Evolutionary conservation across 78 protist genomes (phyloP), one percentile per base, ranked within the genome.

Genomic region (Mantamonas sphyraenae): DNA sequence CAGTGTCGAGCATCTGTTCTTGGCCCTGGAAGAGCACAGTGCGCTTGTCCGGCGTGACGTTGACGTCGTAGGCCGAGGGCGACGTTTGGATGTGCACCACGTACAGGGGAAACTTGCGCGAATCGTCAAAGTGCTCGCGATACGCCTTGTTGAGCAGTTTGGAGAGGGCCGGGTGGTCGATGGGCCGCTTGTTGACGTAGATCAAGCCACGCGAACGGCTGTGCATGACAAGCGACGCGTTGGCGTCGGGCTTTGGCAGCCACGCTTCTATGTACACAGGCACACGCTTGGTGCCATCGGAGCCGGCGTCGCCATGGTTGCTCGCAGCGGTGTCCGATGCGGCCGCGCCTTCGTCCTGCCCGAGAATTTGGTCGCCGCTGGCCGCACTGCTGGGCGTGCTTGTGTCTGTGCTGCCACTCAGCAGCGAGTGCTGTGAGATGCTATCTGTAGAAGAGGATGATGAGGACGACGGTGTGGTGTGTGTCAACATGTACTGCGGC

Each of bases 41-140:
- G 40, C 97, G 75, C 80, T 95, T 95, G 77, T 93, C 97, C 1
- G 97, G 97, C 30, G 95, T 88, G 4, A 95, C 95, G 68, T 95
- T 95, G 50, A 95, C 88, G 61, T 95, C 98, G 47, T 53, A 81
- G 20, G 42, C 37, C 12, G 28, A 12, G 12, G 12, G 12, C 28
- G 16, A 16, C 53, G 16, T 47, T 12, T 19, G 12, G 12, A 47
- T 47, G 53, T 47, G 28, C 53, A 12, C 12, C 12, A 47, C 53
- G 16, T 19, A 12, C 28, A 47, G 28, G 12, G 53, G 53, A 50
- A 20, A 72, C 38, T 68, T 50, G 24, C 74, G 51, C 34, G n/a
- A n/a, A n/a, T 45, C 47, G 59, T 66, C 59, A 66, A 30, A 66
- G 2, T 50, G 0, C 3, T 59, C 74, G 77, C 77, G 86, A 8